Evolutionary conservation across 2,329 filamentous ascomycete species (phyloP), one percentile per base, ranked within the genome.

Genomic region (Penicillium janthinellum): DNA sequence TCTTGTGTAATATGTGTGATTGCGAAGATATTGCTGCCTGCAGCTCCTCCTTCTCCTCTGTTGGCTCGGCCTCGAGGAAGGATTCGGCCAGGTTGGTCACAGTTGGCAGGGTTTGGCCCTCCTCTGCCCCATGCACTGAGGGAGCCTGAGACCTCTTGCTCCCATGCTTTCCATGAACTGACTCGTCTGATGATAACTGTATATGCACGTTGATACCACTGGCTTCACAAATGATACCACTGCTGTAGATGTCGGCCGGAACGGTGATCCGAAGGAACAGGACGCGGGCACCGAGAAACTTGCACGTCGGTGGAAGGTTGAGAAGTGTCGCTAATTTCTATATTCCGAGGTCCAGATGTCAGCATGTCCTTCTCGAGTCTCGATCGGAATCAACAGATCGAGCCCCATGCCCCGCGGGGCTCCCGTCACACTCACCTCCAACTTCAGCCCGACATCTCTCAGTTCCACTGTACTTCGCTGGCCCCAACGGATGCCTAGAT

Each of bases 191-290:
- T 69, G 68, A 79, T 37, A 91, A 80, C 66, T 82, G 83, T 25
- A 91, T 71, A 60, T 87, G 84, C 35, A 96, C 83, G 65, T 93
- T 86, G 61, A 97, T 86, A 20, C 92, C 92, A 67, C 94, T 87
- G 22, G 94, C 84, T 71, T 96, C 90, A 68, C 94, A 86, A 34
- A 85, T 82, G 72, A 98, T 96, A 31, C 91, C 88, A 67, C 89
- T 93, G 55, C 87, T 89, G 75, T 93, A 92, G 65, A 97, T 88
- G 75, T 97, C 91, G 73, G 95, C 88, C 12, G 94, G 92, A 53
- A 98, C 84, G 7, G 90, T 96, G 56, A 97, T 81, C 69, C 90
- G 89, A 25, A 98, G 84, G 6, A 90, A 82, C 2, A 90, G 79
- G 54, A 96, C 86, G 64, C 87, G 88, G 58, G 94, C 93, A 72